Base-by-base conservation (phyloP, 2,329 filamentous ascomycete genomes). In the Aspergillus melleus region DNA sequence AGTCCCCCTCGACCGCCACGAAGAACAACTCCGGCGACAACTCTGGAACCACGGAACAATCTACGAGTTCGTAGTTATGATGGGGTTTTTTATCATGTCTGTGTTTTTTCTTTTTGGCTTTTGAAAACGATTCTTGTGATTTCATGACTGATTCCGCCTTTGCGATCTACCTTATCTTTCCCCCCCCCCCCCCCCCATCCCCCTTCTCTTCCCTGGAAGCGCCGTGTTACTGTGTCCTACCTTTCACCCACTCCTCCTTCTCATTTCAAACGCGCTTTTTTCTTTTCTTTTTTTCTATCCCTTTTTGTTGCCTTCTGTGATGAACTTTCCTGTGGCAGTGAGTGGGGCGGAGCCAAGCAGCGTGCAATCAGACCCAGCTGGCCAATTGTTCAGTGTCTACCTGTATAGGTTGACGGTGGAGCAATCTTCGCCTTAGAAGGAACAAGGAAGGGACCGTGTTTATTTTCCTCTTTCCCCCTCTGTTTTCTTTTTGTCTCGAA, bases 1-100 rank as follows among this genome's bases (percentile, higher is more conserved):
- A 75, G 56, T 74, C 75, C 44, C 73, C 75, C 16, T 70, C 74
- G 47, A 71, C 75, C 49, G 75, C 74, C 56, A 76, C 77, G 47
- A 73, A 78, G 52, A 68, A 71, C 50, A 62, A 66, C 52, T 61
- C 68, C 19, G 59, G 55, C 39, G 58, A 47, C 39, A 44, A 55
- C 46, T 59, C 58, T 49, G 64, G 55, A 59, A 61, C 66, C 42
- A 54, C 63, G 56, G 68, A 73, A 58, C 74, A 72, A 63, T 64
- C 70, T 50, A 55, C 62, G n/a, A 60, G 59, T 61, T 68, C 67
- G 63, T 74, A 73, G 69, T 66, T 55, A 59, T 63, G 62, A 53
- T 60, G 61, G 55, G 57, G 53, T 62, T 32, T 49, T 54, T 49
- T 54, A 59, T 36, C 52, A 62, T 61, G 49, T 55, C 16, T 58